Percentiles rank a stretch among this genome's conserved stretches.
Evolutionary conservation across 768 basidiomycete species (phyloP).

Genomic region (Panellus pusillus): DNA sequence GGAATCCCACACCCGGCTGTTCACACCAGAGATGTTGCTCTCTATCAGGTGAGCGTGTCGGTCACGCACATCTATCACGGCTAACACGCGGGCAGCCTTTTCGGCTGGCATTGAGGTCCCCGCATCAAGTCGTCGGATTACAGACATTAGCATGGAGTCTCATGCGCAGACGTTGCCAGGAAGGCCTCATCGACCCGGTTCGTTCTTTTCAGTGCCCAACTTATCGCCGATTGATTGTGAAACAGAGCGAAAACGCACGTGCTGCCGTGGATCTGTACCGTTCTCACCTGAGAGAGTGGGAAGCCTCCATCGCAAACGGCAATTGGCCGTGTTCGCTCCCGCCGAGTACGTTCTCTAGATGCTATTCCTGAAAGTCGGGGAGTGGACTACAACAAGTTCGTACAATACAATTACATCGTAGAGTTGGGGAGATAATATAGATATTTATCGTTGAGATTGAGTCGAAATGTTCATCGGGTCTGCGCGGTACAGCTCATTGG

Average conservation of each 20-base stretch:
- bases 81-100: constrained; percentile 52
- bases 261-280: constrained; percentile 55
- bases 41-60: constrained; percentile 53
- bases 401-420: not conserved
- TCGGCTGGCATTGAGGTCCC: constrained; percentile 64
- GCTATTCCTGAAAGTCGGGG: constrained; percentile 40
- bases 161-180: constrained; percentile 76
- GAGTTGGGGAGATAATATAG: not conserved
- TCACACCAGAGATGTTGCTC: constrained; percentile 74
- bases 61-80: not conserved
- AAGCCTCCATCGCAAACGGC: constrained; percentile 52
- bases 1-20: constrained; percentile 81
- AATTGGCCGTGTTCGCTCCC: constrained; percentile 79
- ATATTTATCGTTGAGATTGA: constrained; percentile 3
- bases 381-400: not conserved
- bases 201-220: constrained; percentile 28
- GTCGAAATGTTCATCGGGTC: constrained; percentile 35
- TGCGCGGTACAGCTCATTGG: constrained; percentile 19
- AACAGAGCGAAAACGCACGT: constrained; percentile 76
- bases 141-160: constrained; percentile 82
- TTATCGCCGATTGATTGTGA: constrained; percentile 12
- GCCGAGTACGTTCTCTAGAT: constrained; percentile 78
- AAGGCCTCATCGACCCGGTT: constrained; percentile 72
- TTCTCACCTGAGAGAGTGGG: constrained; percentile 67
- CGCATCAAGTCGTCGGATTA: constrained; percentile 69